Evolutionary conservation across 2,329 filamentous ascomycete species (phyloP), one percentile per base, ranked within the genome.

Genomic region (Trichoderma cornu-damae): DNA sequence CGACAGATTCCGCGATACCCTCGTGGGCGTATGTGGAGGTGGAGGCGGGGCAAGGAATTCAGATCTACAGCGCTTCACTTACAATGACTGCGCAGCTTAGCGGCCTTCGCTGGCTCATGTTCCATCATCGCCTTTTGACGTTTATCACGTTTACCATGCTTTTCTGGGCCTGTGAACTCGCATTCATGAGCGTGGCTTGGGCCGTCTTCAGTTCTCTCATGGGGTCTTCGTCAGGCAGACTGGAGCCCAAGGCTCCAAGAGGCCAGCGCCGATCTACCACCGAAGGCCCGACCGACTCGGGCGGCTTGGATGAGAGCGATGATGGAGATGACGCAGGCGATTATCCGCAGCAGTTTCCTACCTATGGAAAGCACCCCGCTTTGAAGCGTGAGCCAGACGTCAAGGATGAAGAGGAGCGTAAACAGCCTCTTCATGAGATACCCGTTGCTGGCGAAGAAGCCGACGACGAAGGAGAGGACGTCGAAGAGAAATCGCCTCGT

Each of bases 101-200:
- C 9, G 93, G 93, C 0, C 70, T 96, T 60, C 77, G 88, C 48
- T 94, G 88, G 84, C 66, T 92, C 56, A 96, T 99, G 89, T 94
- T 94, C 66, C 85, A 90, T 60, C 87, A 93, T 73, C 84, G 88
- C 11, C 66, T 94, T 34, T 70, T 84, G 1, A 85, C 85, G 4
- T 91, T 90, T 59, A 52, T 88, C 0, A 66, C 86, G 1, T 88
- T 91, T 65, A 89, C 86, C 0, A 71, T 76, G 0, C 64, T 82
- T 0, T 96, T 96, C 71, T 97, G 92, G 90, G 68, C 75, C 1
- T 82, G 84, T 11, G 90, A 93, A 67, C 78, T 95, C 65, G 62
- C 84, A 0, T 87, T 86, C 40, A 82, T 88, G 69, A 75, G 78
- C 1, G 35, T 85, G 1, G 85, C 82, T 0, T 96, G 89, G 87